A percentile compares a stretch with the other conserved stretches of the same genome.
Conservation (phyloP, 179 eudicot genomes). For the Pouteria campechiana region DNA sequence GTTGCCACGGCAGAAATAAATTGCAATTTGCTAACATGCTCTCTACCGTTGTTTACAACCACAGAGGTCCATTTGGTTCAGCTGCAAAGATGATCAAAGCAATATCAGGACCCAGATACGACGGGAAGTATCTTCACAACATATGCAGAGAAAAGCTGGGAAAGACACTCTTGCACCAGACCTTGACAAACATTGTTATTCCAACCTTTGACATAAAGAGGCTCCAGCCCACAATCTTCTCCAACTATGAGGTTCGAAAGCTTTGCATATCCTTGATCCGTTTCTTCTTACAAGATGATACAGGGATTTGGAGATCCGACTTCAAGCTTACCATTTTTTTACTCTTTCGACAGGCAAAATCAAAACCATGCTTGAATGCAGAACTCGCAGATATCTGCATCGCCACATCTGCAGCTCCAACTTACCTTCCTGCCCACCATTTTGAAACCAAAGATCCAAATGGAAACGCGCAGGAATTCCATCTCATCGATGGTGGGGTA, state of each 20-base stretch:
- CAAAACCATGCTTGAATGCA: constrained; percentile 31
- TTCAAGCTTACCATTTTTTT: too few species aligned
- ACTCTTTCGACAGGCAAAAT: constrained; percentile 44
- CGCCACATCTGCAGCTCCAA: constrained; percentile 76
- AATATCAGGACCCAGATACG: constrained; percentile 49
- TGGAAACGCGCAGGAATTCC: constrained; percentile 28
- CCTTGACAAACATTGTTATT: constrained; percentile 60
- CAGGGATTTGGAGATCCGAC: too few species aligned
- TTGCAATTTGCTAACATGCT: too few species aligned
- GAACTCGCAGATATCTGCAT: constrained; percentile 46
- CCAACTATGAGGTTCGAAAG: constrained; percentile 34
- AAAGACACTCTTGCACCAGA: constrained; percentile 31
- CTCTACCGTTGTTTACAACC: constrained; percentile 4
- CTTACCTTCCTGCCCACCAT: constrained; percentile 47
- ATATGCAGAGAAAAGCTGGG: constrained; percentile 30
- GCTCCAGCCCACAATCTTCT: constrained; percentile 61
- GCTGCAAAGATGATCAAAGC: constrained; percentile 17
- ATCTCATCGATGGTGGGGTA: constrained; percentile 82
- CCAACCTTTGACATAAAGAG: constrained; percentile 70
- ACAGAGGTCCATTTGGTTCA: constrained; percentile 6
- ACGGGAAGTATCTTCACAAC: constrained; percentile 45
- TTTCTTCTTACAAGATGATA: too few species aligned
- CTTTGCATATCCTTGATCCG: background rate
- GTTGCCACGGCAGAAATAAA: too few species aligned
- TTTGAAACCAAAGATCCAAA: constrained; percentile 44